Evolutionary conservation across 2,329 filamentous ascomycete genomes (phyloP).

Genomic region (Cladosporium austrohemisphaericum): DNA sequence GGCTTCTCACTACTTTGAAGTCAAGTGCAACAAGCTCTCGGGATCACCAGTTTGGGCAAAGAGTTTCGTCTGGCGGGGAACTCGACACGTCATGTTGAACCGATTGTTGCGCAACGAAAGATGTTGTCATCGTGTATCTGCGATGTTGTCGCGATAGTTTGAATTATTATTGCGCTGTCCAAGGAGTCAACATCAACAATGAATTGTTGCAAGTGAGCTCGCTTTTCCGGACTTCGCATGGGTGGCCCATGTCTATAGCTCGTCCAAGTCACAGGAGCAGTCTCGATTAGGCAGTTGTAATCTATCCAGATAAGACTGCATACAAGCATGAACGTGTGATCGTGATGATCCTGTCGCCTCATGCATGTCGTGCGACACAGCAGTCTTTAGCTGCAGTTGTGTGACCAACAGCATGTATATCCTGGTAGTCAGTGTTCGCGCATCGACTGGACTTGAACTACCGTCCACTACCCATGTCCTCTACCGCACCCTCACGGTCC

Average conservation of each 20-base stretch:
- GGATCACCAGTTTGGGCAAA: neutral
- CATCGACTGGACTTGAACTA: too few relatives aligned
- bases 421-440: too few relatives aligned
- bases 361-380: slow-evolving; percentile 1
- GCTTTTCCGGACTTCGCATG: too few relatives aligned
- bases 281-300: neutral
- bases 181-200: too few relatives aligned
- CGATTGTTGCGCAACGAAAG: too few relatives aligned
- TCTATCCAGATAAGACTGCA: slow-evolving; percentile 2
- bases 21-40: neutral
- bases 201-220: too few relatives aligned
- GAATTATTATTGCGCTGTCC: too few relatives aligned
- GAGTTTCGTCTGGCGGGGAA: slow-evolving; percentile 2
- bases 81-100: slow-evolving; percentile 6
- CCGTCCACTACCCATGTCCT: slow-evolving; percentile 37
- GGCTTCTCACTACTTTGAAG: neutral
- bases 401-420: too few relatives aligned
- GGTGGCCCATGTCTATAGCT: neutral
- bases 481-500: slow-evolving; percentile 67
- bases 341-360: neutral
- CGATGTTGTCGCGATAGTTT: too few relatives aligned
- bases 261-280: neutral
- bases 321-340: neutral
- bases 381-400: neutral
- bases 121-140: too few relatives aligned